phyloP scores from a whole-genome alignment of 768 basidiomycete genomes.

The Suillus occidentalis region DNA sequence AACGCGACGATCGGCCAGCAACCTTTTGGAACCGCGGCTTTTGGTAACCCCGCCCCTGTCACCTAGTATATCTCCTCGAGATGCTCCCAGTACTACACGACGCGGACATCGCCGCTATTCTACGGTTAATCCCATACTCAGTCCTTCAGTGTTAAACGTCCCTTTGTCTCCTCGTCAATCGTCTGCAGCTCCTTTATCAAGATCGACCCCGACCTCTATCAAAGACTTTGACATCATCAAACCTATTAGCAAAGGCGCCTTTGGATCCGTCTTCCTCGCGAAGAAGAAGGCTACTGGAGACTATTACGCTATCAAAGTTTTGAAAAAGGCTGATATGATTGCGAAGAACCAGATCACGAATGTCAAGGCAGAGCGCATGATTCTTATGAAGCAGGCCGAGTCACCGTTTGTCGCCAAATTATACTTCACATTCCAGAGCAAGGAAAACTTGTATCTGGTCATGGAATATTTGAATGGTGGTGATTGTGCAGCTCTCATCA shows the following conservation, averaged over 20 bases:
- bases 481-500: conserved; percentile 96
- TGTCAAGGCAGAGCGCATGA: conserved; percentile 99
- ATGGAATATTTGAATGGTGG: conserved; percentile 99
- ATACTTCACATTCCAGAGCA: conserved; percentile 99
- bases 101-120: conserved; percentile 73
- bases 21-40: conserved; percentile 63
- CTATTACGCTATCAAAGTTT: conserved; percentile 99
- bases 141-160: conserved; percentile 47
- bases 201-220: conserved; percentile 87
- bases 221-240: conserved; percentile 99
- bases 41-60: conserved; percentile 76
- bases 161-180: conserved; percentile 89
- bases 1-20: conserved; percentile 66
- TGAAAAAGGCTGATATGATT: conserved; percentile 99
- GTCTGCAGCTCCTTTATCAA: conserved; percentile 71
- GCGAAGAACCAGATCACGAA: conserved; percentile 99
- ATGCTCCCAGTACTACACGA: conserved; percentile 42
- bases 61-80: conserved; percentile 54
- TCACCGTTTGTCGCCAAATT: conserved; percentile 97
- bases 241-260: conserved; percentile 98
- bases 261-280: conserved; percentile 96
- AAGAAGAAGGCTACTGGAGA: conserved; percentile 99
- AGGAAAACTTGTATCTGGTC: conserved; percentile 96
- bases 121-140: conserved; percentile 60
- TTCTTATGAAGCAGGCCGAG: conserved; percentile 98